A percentile compares a stretch with the other conserved stretches of the same genome.
Conservation (phyloP, 2,329 filamentous ascomycete genomes). For the Phoma sp. region DNA sequence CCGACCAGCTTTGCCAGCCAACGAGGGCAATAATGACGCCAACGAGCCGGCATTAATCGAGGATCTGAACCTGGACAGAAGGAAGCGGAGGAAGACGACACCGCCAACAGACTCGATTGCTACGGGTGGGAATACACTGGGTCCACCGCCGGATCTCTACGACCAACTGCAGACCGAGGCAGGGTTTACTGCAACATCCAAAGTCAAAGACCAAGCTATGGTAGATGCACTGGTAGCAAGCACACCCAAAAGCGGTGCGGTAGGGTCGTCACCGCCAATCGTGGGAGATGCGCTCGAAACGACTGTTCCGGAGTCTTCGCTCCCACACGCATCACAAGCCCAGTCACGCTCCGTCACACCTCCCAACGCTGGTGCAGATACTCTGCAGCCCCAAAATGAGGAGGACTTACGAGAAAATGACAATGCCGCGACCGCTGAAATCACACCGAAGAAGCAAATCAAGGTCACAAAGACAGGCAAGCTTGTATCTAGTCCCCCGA, state of each 20-base stretch:
- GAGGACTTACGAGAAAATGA: not conserved
- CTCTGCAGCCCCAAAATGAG: not conserved
- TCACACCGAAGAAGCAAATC: constrained; percentile 43
- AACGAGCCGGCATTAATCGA: constrained; percentile 25
- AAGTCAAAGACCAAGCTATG: constrained; percentile 13
- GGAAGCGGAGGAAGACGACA: constrained; percentile 49
- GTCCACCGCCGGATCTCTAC: constrained; percentile 28
- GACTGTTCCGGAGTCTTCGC: constrained; percentile 2
- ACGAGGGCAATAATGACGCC: not conserved
- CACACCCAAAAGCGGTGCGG: not conserved
- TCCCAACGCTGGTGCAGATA: not conserved
- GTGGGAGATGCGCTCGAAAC: not conserved
- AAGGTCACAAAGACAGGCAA: constrained; percentile 54
- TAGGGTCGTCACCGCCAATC: not conserved
- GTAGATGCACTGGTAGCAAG: constrained; percentile 1
- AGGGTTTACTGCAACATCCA: not conserved
- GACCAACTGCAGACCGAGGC: constrained; percentile 39
- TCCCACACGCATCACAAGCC: not conserved
- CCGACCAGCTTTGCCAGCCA: constrained; percentile 4
- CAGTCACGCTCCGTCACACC: not conserved
- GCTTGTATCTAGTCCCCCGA: constrained; percentile 51
- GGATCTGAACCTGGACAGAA: constrained; percentile 38
- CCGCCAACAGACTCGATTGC: constrained; percentile 25
- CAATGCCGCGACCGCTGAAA: constrained; percentile 5
- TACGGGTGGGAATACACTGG: not conserved